phyloP scores from a whole-genome alignment of 495 filamentous ascomycete genomes.

The Entonaema liquescens region DNA sequence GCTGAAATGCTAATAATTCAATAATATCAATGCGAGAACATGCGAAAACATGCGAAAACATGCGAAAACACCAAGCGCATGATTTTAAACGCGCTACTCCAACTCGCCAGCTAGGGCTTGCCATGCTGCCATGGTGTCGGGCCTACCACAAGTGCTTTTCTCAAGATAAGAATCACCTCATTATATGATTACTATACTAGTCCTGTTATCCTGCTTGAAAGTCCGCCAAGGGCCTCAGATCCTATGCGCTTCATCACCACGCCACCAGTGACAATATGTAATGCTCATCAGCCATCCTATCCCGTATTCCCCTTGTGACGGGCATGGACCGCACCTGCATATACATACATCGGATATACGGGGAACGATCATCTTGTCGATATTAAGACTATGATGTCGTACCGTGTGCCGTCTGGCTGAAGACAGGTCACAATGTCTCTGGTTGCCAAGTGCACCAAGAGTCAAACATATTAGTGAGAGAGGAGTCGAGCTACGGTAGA shows the following conservation, averaged over 20 bases:
- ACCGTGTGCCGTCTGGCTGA: constrained; percentile 28
- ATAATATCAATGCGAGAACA: not conserved
- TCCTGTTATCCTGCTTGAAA: constrained; percentile 9
- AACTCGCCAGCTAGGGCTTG: constrained; percentile 11
- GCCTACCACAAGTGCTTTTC: not conserved
- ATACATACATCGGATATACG: constrained; percentile 16
- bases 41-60: not conserved
- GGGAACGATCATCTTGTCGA: constrained; percentile 8
- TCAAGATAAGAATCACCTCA: constrained; percentile 20
- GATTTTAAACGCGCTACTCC: constrained; percentile 17
- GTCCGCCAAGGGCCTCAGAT: constrained; percentile 27
- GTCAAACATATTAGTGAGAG: not conserved
- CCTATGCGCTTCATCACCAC: constrained; percentile 23
- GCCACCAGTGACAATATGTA: constrained; percentile 7
- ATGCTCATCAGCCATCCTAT: constrained; percentile 12
- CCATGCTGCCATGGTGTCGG: not conserved
- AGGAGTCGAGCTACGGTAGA: constrained; percentile 1
- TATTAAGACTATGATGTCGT: constrained; percentile 17
- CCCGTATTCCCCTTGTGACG: not conserved
- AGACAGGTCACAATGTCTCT: constrained; percentile 13
- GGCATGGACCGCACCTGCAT: constrained; percentile 10
- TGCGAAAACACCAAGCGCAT: constrained; percentile 3
- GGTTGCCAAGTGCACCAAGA: constrained; percentile 20
- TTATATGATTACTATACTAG: constrained; percentile 33
- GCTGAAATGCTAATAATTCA: not conserved